Percentiles rank a stretch among this genome's conserved stretches.
Conservation (phyloP, 2,329 filamentous ascomycete genomes). For the Camillea tinctor region DNA sequence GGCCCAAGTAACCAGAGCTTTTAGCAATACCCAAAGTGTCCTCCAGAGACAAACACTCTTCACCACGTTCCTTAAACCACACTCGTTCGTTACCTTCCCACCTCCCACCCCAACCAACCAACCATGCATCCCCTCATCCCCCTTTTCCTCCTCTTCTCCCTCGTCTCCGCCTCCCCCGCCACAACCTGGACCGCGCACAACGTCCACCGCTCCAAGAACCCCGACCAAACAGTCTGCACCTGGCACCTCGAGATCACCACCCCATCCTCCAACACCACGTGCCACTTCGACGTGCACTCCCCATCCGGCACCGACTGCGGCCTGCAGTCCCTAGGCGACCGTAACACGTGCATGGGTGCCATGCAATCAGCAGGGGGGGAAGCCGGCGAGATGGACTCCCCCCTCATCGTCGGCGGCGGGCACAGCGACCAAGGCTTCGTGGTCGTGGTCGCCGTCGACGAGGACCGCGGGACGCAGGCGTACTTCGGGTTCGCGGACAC, state of each 20-base stretch:
- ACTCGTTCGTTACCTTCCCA: too few species aligned
- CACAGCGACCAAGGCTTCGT: slow-evolving; percentile 18
- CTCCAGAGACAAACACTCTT: too few species aligned
- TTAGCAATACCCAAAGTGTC: too few species aligned
- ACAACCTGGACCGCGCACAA: slow-evolving; percentile 15
- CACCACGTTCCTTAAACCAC: too few species aligned
- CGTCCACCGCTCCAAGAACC: slow-evolving; percentile 8
- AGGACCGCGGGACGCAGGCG: slow-evolving; percentile 3
- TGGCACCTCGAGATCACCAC: slow-evolving; percentile 16
- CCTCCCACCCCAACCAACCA: neutral
- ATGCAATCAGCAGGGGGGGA: too few species aligned
- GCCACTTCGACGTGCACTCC: slow-evolving; percentile 3
- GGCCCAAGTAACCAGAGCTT: neutral
- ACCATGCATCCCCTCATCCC: slow-evolving; percentile 5
- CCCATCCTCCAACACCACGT: neutral
- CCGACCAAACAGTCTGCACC: slow-evolving; percentile 8
- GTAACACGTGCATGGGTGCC: slow-evolving; percentile 3
- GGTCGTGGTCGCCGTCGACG: slow-evolving; percentile 14
- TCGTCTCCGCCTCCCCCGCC: neutral
- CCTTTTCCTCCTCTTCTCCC: neutral
- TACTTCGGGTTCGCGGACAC: slow-evolving; percentile 20
- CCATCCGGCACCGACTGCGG: slow-evolving; percentile 16
- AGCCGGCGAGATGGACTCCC: neutral
- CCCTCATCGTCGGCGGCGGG: slow-evolving; percentile 14
- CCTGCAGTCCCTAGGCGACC: slow-evolving; percentile 3